These are phyloP conservation scores for Cryptomeria japonica DNA, from an alignment of 75 land plant species.

Conservation along the genomic window DNA sequence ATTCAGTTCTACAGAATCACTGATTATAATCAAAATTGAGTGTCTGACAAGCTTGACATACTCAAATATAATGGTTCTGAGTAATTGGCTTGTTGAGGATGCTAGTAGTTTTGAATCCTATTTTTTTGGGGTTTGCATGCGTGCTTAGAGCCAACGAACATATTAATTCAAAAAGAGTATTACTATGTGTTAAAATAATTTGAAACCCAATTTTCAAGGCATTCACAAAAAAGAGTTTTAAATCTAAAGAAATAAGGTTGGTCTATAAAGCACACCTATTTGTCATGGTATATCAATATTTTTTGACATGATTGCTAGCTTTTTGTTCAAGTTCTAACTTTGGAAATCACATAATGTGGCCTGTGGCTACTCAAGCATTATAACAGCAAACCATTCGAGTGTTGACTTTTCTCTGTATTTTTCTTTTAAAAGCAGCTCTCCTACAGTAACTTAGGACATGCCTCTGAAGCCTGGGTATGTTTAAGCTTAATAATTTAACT, in stretches of 20 bases:
- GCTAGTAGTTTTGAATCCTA: too few relatives aligned
- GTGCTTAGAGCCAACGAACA: not conserved
- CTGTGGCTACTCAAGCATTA: not conserved
- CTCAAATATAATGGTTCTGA: not conserved
- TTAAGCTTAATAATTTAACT: not conserved
- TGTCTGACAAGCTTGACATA: not conserved
- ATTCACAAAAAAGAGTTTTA: not conserved
- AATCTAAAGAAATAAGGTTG: not conserved
- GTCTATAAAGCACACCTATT: not conserved
- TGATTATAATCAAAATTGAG: not conserved
- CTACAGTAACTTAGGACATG: not conserved
- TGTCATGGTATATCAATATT: not conserved
- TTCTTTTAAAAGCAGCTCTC: not conserved
- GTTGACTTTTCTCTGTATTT: not conserved
- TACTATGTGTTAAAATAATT: not conserved
- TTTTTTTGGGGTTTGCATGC: not conserved
- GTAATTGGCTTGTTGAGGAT: too few relatives aligned
- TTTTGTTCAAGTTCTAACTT: not conserved
- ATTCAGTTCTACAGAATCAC: not conserved
- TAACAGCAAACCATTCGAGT: too few relatives aligned
- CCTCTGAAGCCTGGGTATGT: not conserved
- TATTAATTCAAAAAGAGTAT: not conserved
- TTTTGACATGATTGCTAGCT: too few relatives aligned
- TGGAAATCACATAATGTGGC: not conserved
- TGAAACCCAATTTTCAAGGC: not conserved